Conservation (phyloP, 2,329 filamentous ascomycete genomes). For the Exophiala lecanii-corni region DNA sequence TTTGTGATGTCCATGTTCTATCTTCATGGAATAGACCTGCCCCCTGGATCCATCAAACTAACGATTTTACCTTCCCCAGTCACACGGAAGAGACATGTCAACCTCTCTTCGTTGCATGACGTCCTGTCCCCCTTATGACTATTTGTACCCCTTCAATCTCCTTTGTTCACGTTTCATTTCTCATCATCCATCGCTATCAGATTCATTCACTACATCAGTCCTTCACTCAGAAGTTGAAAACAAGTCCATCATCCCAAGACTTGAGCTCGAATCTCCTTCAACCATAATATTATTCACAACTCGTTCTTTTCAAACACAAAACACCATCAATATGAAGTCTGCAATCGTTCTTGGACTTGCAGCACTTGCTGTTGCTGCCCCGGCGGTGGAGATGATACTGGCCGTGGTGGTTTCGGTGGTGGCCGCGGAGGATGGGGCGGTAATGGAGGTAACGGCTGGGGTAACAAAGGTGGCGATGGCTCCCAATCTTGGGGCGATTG, state of each 20-base stretch:
- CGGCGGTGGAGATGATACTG: conserved; percentile 12
- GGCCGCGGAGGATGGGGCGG: conserved; percentile 3
- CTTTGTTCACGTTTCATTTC: conserved; percentile 9
- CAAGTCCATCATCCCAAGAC: background rate
- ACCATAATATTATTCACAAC: conserved; percentile 1
- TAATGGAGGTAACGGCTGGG: conserved; percentile 1
- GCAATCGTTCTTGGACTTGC: conserved; percentile 21
- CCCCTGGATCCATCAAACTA: conserved; percentile 12
- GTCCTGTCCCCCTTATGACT: conserved; percentile 13
- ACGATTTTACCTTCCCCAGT: conserved; percentile 10
- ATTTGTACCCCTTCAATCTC: conserved; percentile 17
- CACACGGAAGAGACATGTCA: conserved; percentile 11
- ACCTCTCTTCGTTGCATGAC: conserved; percentile 19
- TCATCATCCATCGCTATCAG: conserved; percentile 9
- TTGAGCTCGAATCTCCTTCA: conserved; percentile 3
- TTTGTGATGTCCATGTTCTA: background rate
- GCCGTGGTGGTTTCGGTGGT: conserved; percentile 8
- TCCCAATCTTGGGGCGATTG: background rate
- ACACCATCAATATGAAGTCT: conserved; percentile 21
- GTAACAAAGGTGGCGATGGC: conserved; percentile 38
- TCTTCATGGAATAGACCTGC: conserved; percentile 12
- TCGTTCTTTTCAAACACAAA: conserved; percentile 2
- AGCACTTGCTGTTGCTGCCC: conserved; percentile 21
- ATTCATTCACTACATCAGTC: conserved; percentile 10
- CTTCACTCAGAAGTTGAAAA: conserved; percentile 11